Percentiles rank a stretch among this genome's conserved stretches.
These are phyloP conservation scores for Botrytis galanthina DNA, from an alignment of 2,329 filamentous ascomycete species.

Conservation along the genomic window DNA sequence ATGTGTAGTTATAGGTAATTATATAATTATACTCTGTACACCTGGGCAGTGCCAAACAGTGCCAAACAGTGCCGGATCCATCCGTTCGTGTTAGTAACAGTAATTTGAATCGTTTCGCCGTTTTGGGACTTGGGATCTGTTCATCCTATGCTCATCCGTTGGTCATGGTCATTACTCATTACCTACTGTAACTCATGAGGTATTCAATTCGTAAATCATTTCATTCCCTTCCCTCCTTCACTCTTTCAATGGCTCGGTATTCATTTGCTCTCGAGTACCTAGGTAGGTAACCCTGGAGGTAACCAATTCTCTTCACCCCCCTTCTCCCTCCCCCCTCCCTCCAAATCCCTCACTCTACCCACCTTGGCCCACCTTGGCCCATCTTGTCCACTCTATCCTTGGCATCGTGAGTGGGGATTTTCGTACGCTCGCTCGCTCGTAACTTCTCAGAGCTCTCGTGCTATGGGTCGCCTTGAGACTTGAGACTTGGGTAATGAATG, in stretches of 20 bases:
- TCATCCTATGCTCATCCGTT: background rate
- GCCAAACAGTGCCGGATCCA: background rate
- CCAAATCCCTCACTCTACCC: background rate
- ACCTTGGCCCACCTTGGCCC: background rate
- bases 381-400: constrained; percentile 5
- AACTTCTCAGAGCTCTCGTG: background rate
- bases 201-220: background rate
- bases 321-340: background rate
- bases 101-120: background rate
- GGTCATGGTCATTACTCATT: background rate
- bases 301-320: background rate
- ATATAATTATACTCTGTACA: too few relatives aligned
- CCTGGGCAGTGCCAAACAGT: too few relatives aligned
- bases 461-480: background rate
- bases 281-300: too few relatives aligned
- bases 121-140: background rate
- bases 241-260: too few relatives aligned
- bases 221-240: background rate
- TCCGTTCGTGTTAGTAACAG: background rate
- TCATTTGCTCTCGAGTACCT: background rate
- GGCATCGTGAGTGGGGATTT: constrained; percentile 11
- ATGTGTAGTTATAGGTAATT: too few relatives aligned
- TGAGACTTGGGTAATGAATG: background rate
- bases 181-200: too few relatives aligned
- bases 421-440: background rate